These are phyloP conservation scores for Lactifluus hygrophoroides DNA, from an alignment of 768 basidiomycete genomes.

Conservation along the genomic window DNA sequence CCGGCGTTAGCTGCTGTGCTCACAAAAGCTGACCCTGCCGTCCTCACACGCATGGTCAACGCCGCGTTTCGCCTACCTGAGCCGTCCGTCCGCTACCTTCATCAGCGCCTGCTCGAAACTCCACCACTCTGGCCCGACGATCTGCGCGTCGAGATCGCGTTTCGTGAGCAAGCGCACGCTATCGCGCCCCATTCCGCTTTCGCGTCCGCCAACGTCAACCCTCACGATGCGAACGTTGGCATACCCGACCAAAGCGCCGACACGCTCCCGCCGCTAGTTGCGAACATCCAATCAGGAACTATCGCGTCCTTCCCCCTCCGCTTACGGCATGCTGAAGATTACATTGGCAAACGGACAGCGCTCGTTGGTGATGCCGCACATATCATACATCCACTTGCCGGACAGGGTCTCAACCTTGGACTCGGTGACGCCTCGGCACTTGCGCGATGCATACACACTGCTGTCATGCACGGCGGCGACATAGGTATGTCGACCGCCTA, in stretches of 20 bases:
- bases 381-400: constrained; percentile 89
- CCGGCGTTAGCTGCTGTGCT: constrained; percentile 69
- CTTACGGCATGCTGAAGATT: constrained; percentile 78
- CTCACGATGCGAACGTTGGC: constrained; percentile 28
- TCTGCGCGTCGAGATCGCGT: constrained; percentile 55
- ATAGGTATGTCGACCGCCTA: constrained; percentile 48
- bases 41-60: constrained; percentile 73
- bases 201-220: constrained; percentile 37
- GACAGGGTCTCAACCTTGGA: constrained; percentile 95
- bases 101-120: constrained; percentile 50
- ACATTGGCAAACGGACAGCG: constrained; percentile 82
- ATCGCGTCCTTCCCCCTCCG: constrained; percentile 87
- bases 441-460: constrained; percentile 49
- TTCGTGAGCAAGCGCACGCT: constrained; percentile 63
- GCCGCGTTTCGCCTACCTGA: constrained; percentile 83
- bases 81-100: constrained; percentile 59
- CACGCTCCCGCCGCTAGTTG: constrained; percentile 65
- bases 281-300: constrained; percentile 57
- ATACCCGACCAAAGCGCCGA: constrained; percentile 57
- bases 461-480: constrained; percentile 62
- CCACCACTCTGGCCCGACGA: constrained; percentile 40
- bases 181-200: constrained; percentile 59
- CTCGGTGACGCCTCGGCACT: constrained; percentile 76
- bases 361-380: constrained; percentile 96
- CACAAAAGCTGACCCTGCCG: constrained; percentile 50